Conservation (phyloP, 1,139 yeast genomes). For the Geotrichum australiense region DNA sequence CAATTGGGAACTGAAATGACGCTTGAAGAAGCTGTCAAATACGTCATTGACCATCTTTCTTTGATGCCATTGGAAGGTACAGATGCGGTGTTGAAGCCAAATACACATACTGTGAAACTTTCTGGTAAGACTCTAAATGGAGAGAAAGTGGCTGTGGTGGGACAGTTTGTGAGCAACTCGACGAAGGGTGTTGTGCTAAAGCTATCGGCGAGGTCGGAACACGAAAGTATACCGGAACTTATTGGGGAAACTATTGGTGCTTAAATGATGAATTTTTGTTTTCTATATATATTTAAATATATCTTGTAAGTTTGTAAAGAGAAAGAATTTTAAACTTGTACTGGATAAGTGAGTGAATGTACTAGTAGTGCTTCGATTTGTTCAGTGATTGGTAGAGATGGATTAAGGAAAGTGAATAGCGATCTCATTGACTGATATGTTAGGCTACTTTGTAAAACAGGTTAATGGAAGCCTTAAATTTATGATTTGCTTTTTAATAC, state of each 20-base stretch:
- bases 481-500: too few relatives aligned
- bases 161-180: conserved; percentile 66
- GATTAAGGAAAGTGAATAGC: too few relatives aligned
- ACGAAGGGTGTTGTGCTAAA: conserved; percentile 74
- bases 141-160: conserved; percentile 57
- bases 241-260: conserved; percentile 29
- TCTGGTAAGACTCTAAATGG: conserved; percentile 78
- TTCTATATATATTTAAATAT: conserved; percentile 2
- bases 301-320: conserved; percentile 5
- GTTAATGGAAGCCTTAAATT: too few relatives aligned
- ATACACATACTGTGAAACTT: conserved; percentile 66
- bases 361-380: too few relatives aligned
- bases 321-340: conserved; percentile 2
- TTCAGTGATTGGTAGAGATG: too few relatives aligned
- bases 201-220: conserved; percentile 63
- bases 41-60: conserved; percentile 38
- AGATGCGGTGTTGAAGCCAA: conserved; percentile 55
- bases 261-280: conserved; percentile 1
- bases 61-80: conserved; percentile 78
- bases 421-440: too few relatives aligned
- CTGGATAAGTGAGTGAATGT: too few relatives aligned
- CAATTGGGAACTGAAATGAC: conserved; percentile 40
- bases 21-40: conserved; percentile 45
- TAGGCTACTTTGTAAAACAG: too few relatives aligned
- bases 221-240: conserved; percentile 31